Percentiles rank a stretch among this genome's conserved stretches.
These are phyloP conservation scores for Umbelopsis ramanniana DNA, from an alignment of 192 early-diverging fungal species.

Conservation along the genomic window DNA sequence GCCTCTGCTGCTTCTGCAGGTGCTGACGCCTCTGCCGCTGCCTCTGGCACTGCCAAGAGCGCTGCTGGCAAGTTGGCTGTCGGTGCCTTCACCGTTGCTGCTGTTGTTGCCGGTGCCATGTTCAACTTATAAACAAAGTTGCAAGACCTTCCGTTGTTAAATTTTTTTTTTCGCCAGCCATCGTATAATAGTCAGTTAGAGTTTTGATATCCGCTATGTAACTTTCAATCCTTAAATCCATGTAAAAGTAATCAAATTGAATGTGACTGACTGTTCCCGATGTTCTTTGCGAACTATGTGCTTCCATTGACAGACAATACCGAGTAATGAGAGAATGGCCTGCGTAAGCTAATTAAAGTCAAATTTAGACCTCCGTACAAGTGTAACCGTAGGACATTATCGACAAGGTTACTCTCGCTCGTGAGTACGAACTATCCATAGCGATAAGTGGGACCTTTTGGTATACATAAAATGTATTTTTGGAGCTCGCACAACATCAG, in stretches of 20 bases:
- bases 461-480: no score
- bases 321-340: no score
- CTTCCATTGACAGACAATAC: no score
- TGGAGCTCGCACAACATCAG: no score
- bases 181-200: conserved; percentile 9
- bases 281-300: neutral
- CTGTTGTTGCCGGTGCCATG: conserved; percentile 1
- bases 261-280: conserved; percentile 5
- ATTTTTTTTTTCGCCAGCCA: neutral
- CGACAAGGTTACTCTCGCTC: no score
- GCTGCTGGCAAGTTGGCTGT: neutral
- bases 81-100: conserved; percentile 5
- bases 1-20: neutral
- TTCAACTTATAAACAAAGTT: neutral
- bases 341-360: no score
- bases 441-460: no score
- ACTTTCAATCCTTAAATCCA: no score
- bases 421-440: no score
- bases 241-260: conserved; percentile 10
- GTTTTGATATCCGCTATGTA: no score
- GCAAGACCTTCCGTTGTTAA: neutral
- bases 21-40: neutral
- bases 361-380: no score
- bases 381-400: no score
- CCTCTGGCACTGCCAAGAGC: neutral